Evolutionary conservation across 2,329 filamentous ascomycete genomes (phyloP).

Genomic region (Rhynchosporium graminicola): DNA sequence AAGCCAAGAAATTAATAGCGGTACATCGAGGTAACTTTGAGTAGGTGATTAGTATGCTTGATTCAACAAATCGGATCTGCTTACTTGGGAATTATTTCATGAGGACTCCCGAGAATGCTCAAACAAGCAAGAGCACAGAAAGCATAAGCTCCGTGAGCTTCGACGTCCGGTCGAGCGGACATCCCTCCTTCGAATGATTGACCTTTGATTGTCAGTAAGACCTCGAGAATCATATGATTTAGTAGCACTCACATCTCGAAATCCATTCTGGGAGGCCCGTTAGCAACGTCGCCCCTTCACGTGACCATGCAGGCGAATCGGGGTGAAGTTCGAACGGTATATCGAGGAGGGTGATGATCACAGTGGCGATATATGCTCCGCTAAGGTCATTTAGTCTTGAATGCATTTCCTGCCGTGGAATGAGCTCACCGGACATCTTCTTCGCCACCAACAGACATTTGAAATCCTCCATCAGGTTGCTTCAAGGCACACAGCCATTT

Average conservation of each 20-base stretch:
- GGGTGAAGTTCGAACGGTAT: constrained; percentile 77
- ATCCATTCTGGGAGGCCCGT: constrained; percentile 79
- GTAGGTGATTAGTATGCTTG: not conserved
- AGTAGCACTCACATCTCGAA: constrained; percentile 65
- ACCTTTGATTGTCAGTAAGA: constrained; percentile 48
- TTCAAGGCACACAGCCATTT: constrained; percentile 86
- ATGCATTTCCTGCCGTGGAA: not conserved
- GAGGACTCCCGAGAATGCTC: constrained; percentile 78
- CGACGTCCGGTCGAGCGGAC: constrained; percentile 77
- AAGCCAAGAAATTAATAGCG: constrained; percentile 80
- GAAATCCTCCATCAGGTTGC: constrained; percentile 85
- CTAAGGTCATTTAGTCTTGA: constrained; percentile 46
- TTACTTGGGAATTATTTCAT: constrained; percentile 71
- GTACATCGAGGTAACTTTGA: constrained; percentile 62
- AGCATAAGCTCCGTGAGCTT: constrained; percentile 95
- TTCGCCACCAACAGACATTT: constrained; percentile 82
- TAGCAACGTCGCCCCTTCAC: constrained; percentile 66
- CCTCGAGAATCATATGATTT: constrained; percentile 1
- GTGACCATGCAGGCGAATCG: constrained; percentile 66
- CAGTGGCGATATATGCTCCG: constrained; percentile 88
- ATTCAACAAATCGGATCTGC: constrained; percentile 35
- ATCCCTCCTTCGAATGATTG: constrained; percentile 97
- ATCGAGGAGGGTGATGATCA: constrained; percentile 79
- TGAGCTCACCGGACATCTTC: constrained; percentile 78
- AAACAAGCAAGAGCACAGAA: constrained; percentile 92